Conservation (phyloP, 805 yeast genomes). For the Myxozyma melibiosi region DNA sequence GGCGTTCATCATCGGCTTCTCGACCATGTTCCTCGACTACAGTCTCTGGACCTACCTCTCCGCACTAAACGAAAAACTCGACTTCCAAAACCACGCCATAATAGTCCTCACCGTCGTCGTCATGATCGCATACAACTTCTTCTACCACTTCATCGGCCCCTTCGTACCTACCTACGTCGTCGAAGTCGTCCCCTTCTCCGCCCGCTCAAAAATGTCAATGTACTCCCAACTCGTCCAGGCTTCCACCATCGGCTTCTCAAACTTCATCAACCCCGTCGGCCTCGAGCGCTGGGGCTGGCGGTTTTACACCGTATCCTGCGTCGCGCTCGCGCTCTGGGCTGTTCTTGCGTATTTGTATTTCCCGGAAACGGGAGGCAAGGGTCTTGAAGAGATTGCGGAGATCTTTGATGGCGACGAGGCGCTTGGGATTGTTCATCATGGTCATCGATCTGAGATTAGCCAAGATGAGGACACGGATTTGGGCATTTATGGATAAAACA, state of each 20-base stretch:
- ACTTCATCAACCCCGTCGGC: constrained; percentile 47
- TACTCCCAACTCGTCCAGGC: constrained; percentile 38
- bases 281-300: constrained; percentile 48
- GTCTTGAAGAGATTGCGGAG: constrained; percentile 49
- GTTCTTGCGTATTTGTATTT: constrained; percentile 29
- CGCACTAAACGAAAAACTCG: constrained; percentile 42
- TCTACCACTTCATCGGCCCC: constrained; percentile 44
- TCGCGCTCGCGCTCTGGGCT: constrained; percentile 17
- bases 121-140: constrained; percentile 44
- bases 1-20: constrained; percentile 40
- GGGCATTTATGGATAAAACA: not conserved
- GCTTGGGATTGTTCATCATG: constrained; percentile 1
- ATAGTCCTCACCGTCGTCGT: constrained; percentile 55
- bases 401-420: constrained; percentile 45
- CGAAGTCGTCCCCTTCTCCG: constrained; percentile 33
- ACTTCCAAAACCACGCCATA: not conserved
- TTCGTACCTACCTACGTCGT: constrained; percentile 53
- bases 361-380: constrained; percentile 49
- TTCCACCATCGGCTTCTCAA: constrained; percentile 35
- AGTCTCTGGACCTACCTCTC: constrained; percentile 52
- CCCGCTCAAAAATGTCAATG: constrained; percentile 39
- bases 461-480: not conserved
- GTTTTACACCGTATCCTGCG: constrained; percentile 46
- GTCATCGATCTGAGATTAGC: not conserved
- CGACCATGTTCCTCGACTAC: constrained; percentile 46